These are phyloP conservation scores for Stachybotrys elegans DNA, from an alignment of 2,329 filamentous ascomycete genomes.

Conservation along the genomic window DNA sequence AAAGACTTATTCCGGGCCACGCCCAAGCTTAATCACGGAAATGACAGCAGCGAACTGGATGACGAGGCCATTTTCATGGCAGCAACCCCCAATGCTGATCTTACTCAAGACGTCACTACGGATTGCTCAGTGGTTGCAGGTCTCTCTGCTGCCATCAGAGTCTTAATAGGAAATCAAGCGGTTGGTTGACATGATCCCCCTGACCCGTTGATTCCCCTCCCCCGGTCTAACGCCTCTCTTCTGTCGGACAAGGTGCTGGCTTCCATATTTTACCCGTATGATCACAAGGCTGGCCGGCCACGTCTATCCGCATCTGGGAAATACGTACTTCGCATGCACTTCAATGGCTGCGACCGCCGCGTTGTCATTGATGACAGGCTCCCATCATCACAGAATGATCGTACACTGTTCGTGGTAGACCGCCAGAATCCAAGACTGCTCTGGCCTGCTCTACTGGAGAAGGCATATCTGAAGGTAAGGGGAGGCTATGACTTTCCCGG, in stretches of 20 bases:
- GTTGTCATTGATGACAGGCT: constrained; percentile 87
- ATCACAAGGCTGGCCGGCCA: constrained; percentile 52
- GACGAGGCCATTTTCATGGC: constrained; percentile 46
- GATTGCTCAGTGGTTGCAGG: constrained; percentile 98
- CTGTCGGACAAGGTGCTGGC: constrained; percentile 67
- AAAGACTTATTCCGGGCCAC: constrained; percentile 61
- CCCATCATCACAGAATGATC: constrained; percentile 67
- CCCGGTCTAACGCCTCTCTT: too few relatives aligned
- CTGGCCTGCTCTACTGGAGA: constrained; percentile 92
- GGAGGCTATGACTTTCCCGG: constrained; percentile 97
- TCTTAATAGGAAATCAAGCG: constrained; percentile 62
- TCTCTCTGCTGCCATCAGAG: constrained; percentile 73
- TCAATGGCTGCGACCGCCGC: constrained; percentile 87
- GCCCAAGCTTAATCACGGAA: too few relatives aligned
- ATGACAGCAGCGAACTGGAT: background rate
- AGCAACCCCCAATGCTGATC: constrained; percentile 59
- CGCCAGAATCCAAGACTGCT: constrained; percentile 73
- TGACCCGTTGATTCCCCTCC: too few relatives aligned
- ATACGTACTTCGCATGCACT: constrained; percentile 88
- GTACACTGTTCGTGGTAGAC: constrained; percentile 83
- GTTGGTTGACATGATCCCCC: too few relatives aligned
- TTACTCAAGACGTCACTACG: constrained; percentile 92
- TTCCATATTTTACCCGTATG: constrained; percentile 70
- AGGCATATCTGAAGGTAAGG: constrained; percentile 91
- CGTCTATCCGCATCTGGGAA: constrained; percentile 72